Evolutionary conservation across 805 yeast species (phyloP).

Genomic region (Schizosaccharomyces pombe): ASM294v3 CU329670.1:4478001-4478500

Average conservation of each 20-base stretch:
- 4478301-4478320: conserved; percentile 32
- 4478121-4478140: conserved; percentile 58
- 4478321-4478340: conserved; percentile 22
- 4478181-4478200: conserved; percentile 46
- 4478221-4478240: conserved; percentile 49
- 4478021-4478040: conserved; percentile 41
- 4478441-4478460: conserved; percentile 22
- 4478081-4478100: conserved; percentile 26
- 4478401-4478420: conserved; percentile 18
- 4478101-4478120: conserved; percentile 21
- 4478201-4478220: conserved; percentile 51
- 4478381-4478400: conserved; percentile 18
- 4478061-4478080: conserved; percentile 31
- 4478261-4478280: conserved; percentile 42
- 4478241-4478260: conserved; percentile 29
- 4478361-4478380: conserved; percentile 31
- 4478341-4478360: conserved; percentile 38
- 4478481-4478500: conserved; percentile 12
- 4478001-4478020: conserved; percentile 28
- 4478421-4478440: conserved; percentile 22
- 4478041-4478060: conserved; percentile 29
- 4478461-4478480: conserved; percentile 24
- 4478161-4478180: conserved; percentile 40
- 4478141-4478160: conserved; percentile 51
- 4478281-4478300: conserved; percentile 34